Evolutionary conservation across 2,329 filamentous ascomycete genomes (phyloP).

Genomic region (Whalleya microplaca): DNA sequence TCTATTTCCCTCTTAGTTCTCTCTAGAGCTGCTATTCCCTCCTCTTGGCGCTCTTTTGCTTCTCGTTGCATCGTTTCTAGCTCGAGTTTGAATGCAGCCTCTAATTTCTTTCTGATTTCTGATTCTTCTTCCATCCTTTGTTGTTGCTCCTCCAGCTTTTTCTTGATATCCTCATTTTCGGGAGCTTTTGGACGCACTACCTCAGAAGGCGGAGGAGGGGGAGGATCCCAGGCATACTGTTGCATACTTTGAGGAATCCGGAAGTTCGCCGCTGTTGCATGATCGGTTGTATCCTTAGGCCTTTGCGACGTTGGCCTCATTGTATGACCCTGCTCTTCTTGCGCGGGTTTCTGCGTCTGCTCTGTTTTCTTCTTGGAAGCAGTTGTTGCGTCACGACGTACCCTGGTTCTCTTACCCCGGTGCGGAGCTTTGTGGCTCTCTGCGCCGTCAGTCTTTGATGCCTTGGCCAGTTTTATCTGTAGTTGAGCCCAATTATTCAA

Average conservation of each 20-base stretch:
- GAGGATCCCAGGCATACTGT: not conserved
- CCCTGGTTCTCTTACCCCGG: not conserved
- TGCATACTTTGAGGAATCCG: not conserved
- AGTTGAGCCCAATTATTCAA: slow-evolving; percentile 15
- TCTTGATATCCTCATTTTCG: not conserved
- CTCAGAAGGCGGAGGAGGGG: not conserved
- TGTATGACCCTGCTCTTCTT: not conserved
- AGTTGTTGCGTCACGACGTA: not conserved
- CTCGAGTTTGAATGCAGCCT: slow-evolving; percentile 11
- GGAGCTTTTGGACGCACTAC: not conserved
- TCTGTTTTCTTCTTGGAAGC: not conserved
- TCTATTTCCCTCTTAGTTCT: slow-evolving; percentile 16
- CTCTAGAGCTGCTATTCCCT: slow-evolving; percentile 12
- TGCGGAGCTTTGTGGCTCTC: not conserved
- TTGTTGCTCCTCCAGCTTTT: not conserved
- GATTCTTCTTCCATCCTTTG: not conserved
- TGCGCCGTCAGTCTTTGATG: not conserved
- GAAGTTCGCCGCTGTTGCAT: not conserved
- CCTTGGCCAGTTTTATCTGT: not conserved
- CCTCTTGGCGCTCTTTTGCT: slow-evolving; percentile 7
- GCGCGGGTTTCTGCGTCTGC: not conserved
- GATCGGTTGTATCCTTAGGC: not conserved
- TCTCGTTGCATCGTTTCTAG: slow-evolving; percentile 9
- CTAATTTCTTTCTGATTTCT: slow-evolving; percentile 12
- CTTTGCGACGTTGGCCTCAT: not conserved